These are phyloP conservation scores for Zelopaecilomyces penicillatus DNA, from an alignment of 2,329 filamentous ascomycete genomes.

Conservation along the genomic window DNA sequence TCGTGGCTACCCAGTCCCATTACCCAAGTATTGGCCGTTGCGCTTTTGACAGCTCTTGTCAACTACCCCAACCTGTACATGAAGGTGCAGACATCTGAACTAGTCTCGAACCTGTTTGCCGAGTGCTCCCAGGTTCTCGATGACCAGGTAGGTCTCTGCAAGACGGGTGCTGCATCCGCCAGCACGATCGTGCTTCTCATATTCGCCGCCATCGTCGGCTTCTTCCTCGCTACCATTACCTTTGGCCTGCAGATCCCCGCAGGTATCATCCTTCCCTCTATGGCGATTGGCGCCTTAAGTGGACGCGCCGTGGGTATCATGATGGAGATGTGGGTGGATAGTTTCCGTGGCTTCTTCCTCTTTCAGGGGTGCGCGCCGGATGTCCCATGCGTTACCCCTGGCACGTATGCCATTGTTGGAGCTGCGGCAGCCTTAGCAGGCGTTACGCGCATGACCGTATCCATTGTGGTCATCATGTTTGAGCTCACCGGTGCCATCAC, in stretches of 20 bases:
- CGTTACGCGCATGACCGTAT: conserved; percentile 97
- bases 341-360: conserved; percentile 66
- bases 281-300: conserved; percentile 87
- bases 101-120: conserved; percentile 85
- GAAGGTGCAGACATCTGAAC: conserved; percentile 82
- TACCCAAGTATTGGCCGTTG: conserved; percentile 69
- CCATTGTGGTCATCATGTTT: conserved; percentile 98
- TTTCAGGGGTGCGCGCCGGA: conserved; percentile 81
- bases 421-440: conserved; percentile 86
- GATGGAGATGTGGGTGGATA: conserved; percentile 78
- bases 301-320: conserved; percentile 84
- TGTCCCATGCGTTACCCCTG: conserved; percentile 82
- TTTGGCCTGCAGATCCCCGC: conserved; percentile 93
- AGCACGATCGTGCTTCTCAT: conserved; percentile 76
- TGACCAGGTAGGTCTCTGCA: conserved; percentile 86
- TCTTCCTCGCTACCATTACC: conserved; percentile 76
- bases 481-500: conserved; percentile 94
- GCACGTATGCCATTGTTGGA: conserved; percentile 92
- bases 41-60: conserved; percentile 74
- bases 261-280: conserved; percentile 89
- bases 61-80: conserved; percentile 97
- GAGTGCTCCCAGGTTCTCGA: conserved; percentile 78
- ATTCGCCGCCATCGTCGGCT: conserved; percentile 73
- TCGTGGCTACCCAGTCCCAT: conserved; percentile 64
- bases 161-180: conserved; percentile 72